phyloP scores from a whole-genome alignment of 805 yeast genomes.

The Saturnispora serradocipensis region DNA sequence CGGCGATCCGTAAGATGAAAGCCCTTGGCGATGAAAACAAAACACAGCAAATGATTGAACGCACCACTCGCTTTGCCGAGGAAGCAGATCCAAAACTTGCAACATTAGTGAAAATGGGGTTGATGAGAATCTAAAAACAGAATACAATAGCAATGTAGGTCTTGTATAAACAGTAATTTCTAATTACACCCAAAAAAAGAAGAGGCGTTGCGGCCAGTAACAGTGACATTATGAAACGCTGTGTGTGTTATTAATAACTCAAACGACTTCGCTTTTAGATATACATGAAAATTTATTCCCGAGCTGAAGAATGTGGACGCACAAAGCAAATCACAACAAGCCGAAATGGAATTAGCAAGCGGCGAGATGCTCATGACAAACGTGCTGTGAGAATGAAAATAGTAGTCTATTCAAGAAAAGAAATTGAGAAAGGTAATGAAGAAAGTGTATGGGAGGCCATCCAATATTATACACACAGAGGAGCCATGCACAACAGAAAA shows the following conservation, averaged over 20 bases:
- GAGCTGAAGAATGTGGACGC: neutral
- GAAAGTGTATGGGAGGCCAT: no score
- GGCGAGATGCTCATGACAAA: neutral
- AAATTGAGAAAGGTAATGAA: no score
- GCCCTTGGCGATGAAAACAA: constrained; percentile 1
- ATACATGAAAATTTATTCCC: neutral
- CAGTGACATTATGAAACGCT: neutral
- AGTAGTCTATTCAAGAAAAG: neutral
- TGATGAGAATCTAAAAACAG: constrained; percentile 10
- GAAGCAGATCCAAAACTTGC: constrained; percentile 7
- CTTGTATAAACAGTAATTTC: neutral
- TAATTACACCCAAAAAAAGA: neutral
- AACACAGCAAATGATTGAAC: constrained; percentile 3
- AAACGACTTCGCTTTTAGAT: neutral
- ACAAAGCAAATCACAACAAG: neutral
- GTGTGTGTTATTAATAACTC: neutral
- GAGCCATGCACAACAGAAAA: no score
- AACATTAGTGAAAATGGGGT: constrained; percentile 11
- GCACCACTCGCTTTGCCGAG: constrained; percentile 7
- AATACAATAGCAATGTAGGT: neutral
- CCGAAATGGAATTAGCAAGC: neutral
- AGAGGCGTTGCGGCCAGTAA: neutral
- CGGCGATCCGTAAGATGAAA: constrained; percentile 11
- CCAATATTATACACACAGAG: no score
- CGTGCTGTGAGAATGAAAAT: neutral